Base-by-base conservation (phyloP, 2,329 filamentous ascomycete genomes). In the Nothomitra cinnamomea region DNA sequence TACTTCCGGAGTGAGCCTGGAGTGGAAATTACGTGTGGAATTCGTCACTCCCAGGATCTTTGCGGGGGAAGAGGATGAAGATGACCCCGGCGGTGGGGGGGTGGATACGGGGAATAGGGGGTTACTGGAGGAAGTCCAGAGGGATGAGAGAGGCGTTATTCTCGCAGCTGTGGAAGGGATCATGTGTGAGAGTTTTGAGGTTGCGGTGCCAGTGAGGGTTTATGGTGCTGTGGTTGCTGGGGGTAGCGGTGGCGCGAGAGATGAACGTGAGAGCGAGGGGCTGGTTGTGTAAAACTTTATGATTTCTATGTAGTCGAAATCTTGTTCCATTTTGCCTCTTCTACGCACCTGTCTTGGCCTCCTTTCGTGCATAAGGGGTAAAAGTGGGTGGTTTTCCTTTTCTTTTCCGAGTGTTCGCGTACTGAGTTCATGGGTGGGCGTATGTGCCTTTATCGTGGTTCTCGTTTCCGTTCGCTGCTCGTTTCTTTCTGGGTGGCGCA, bases 21-120 rank as follows among this genome's bases (percentile, higher is more conserved):
- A 87, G 59, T 98, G 92, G 92, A 85, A 84, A 65, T 72, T 98
- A 35, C 75, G 87, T 1, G 80, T 98, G 55, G 89, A 96, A 67
- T 98, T 98, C 67, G 88, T 95, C 24, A 90, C 90, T 4, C 82
- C 85, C 4, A 78, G 75, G 17, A 64, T 76, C 40, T 24, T 6
- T 15, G 53, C 10, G 24, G 52, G 40, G 19, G 58, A 59, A 50
- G 56, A 60, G 53, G 55, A 51, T 24, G 47, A 52, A 22, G 54
- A 19, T 3, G 42, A 35, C 57, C 60, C 22, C 41, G 57, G 13
- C 55, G 59, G 63, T 52, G 58, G 54, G 32, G 61, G 63, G 32
- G 64, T 63, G 36, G 62, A 65, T 32, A 32, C 28, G 28, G 62
- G 62, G 1, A 59, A 64, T 38, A 64, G 65, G 49, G 53, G 60